Base-by-base conservation (phyloP, 2,329 filamentous ascomycete species). In the Samsoniella hepiali region DNA sequence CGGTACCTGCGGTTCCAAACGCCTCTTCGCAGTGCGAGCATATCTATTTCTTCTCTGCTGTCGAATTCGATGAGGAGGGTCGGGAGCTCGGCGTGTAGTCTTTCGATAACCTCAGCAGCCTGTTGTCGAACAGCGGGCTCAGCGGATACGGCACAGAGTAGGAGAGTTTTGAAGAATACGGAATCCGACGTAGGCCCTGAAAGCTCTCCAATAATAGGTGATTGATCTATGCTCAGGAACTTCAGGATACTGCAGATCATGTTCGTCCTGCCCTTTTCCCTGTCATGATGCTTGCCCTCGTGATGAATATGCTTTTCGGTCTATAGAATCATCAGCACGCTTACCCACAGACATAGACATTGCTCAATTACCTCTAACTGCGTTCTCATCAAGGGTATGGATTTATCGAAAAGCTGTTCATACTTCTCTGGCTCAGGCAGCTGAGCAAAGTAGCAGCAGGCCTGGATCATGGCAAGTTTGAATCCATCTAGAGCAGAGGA, bases 391-490 rank as follows among this genome's bases (percentile, higher is more conserved):
- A 86, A 88, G 0, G 81, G 80, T 5, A 84, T 79, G 4, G 82
- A 81, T 31, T 80, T 80, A 6, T 76, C 72, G 69, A 87, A 88
- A 3, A 90, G 73, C n/a, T 78, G 78, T 45, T 79, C 74, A 67
- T 85, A 88, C 55, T 78, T 76, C 10, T 78, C 72, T 11, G 80
- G 72, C 65, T 83, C 77, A 5, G 77, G 73, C 64, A 84, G 78
- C 58, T 81, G 78, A 9, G 85, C 84, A 73, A 89, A 87, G 70
- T 88, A 84, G 44, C 83, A 82, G 68, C 86, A 88, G 11, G 82
- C 84, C 70, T 86, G 84, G 29, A 89, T 80, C 32, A 85, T 79
- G 9, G 87, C 84, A 53, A 88, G 79, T 71, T 88, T 88, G 73
- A 88, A 89, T 59, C 77, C 80, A 59, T 80, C 75, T 9, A 87